Percentiles rank a stretch among this genome's conserved stretches.
Conservation (phyloP, 306 rosid species). For the Castanopsis chinensis region DNA sequence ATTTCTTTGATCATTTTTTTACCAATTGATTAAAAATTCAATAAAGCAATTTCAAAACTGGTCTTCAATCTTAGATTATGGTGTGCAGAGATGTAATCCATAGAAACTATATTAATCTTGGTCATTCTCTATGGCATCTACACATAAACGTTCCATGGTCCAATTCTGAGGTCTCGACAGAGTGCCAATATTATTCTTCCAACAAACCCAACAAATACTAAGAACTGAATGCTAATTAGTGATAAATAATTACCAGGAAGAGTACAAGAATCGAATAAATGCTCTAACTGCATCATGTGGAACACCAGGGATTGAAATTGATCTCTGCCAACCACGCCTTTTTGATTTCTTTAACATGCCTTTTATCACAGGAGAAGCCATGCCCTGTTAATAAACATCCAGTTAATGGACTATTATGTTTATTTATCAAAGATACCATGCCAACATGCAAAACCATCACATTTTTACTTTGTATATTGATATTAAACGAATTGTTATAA, state of each 20-base stretch:
- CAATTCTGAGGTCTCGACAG: too few relatives aligned
- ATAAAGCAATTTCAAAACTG: too few relatives aligned
- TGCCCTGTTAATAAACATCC: conserved; percentile 46
- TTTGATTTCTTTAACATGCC: conserved; percentile 52
- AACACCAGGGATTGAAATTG: conserved; percentile 66
- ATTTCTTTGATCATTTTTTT: background rate
- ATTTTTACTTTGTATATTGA: background rate
- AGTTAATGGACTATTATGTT: conserved; percentile 7
- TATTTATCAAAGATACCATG: background rate
- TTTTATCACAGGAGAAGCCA: conserved; percentile 72
- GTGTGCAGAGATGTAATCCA: background rate
- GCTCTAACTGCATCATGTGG: conserved; percentile 70
- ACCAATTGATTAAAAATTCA: background rate
- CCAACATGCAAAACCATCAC: background rate
- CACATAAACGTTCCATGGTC: too few relatives aligned
- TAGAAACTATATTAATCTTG: background rate
- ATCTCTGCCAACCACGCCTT: conserved; percentile 22
- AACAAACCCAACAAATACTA: conserved; percentile 6
- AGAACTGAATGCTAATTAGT: background rate
- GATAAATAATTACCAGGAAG: conserved; percentile 50
- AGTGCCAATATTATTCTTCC: background rate
- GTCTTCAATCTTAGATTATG: background rate
- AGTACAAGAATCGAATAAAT: conserved; percentile 74
- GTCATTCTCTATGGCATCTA: background rate
- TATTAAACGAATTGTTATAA: too few relatives aligned